Evolutionary conservation across 1,139 yeast genomes (phyloP), one percentile per base, ranked within the genome.

Genomic region (Pichia kudriavzevii): DNA sequence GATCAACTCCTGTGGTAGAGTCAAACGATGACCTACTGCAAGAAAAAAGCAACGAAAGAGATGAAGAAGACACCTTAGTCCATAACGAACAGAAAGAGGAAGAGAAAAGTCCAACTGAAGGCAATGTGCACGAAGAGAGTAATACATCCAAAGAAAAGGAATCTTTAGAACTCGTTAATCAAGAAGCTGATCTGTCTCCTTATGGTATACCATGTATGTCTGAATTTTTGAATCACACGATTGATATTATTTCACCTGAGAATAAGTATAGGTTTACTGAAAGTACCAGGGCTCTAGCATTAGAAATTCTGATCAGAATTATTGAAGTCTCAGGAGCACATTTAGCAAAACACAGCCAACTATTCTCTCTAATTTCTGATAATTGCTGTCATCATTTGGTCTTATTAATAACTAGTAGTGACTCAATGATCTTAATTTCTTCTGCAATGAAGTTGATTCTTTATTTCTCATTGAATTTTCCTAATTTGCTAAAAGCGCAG

Each of bases 191-290:
- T 27, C 65, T 63, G 36, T 62, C 60, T 26, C 78, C 82, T 2
- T 80, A 70, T 53, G 84, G 82, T n/a, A 63, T 78, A n/a, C 62
- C 69, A 9, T 74, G 84, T 44, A 71, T 80, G 47, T 69, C 75
- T 46, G 88, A 80, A 46, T 74, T 75, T 45, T 58, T 91, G 46
- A 78, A 79, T 9, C 80, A 84, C 29, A 66, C 91, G 31, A 74
- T 87, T n/a, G 81, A 94, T 4, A 76, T 88, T 59, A 69, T 88
- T 27, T 78, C 93, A 9, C 94, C 95, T 0, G 75, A 79, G 14
- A 82, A 84, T 47, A 84, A 80, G 51, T 75, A 75, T 48, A 91
- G 82, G 51, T 93, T 85, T 50, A 83, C 93, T 48, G 95, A 88
- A 53, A 71, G 85, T 23, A 80, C 96, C 1, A 70, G 95, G 38